Evolutionary conservation across 768 basidiomycete species (phyloP), one percentile per base, ranked within the genome.

Genomic region (Trametes cingulata): DNA sequence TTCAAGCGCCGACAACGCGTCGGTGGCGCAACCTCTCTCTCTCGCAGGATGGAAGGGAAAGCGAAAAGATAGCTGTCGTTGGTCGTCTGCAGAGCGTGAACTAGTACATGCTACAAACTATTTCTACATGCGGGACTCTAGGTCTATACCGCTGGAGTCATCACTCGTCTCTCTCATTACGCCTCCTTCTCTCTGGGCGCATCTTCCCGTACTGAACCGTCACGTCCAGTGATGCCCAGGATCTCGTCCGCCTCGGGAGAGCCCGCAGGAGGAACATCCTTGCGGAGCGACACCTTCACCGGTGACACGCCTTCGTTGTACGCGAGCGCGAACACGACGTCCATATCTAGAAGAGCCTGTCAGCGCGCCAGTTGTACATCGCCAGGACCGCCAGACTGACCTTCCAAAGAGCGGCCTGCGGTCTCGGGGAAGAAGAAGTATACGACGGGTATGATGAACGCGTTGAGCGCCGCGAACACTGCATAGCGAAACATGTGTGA

Each of bases 361-460:
- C n/a, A n/a, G n/a, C n/a, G n/a, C n/a, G n/a, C n/a, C n/a, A n/a
- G n/a, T 29, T 10, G 45, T 13, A 14, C 17, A 17, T 40, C 43
- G 56, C 48, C 40, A 47, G 25, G 20, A 36, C 13, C 14, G 20
- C 6, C 24, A 29, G 15, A 12, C 1, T 42, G 29, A 76, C 78
- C 83, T 73, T 85, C 84, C 15, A 85, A 69, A 0, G 83, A 85
- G 42, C 82, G 79, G 24, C 83, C 82, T 17, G 83, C 79, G 3
- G 84, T 86, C 72, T 85, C 84, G 60, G 77, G 85, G 73, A 85
- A 85, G 73, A 82, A 85, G 50, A 84, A 67, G 66, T 85, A 86
- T 3, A 85, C 82, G 15, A 79, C 64, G 20, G 84, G 84, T 29
- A 85, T 73, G 56, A 85, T 81, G 52, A 82, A 75, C 4, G 83